These are phyloP conservation scores for Mollisiaceae sp. DNA, from an alignment of 2,329 filamentous ascomycete genomes.

Conservation along the genomic window DNA sequence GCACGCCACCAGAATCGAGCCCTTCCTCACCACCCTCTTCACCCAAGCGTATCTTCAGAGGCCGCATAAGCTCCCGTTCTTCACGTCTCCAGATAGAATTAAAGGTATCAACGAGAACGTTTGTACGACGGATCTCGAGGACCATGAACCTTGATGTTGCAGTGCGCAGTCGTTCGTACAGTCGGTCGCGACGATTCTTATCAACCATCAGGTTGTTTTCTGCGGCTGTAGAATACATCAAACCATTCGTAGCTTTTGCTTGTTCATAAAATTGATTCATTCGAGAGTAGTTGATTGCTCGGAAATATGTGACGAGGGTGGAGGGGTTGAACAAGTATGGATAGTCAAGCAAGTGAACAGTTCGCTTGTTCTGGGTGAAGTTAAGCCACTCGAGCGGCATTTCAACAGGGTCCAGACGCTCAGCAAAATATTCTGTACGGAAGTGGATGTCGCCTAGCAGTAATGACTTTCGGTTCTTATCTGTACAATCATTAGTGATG, in stretches of 20 bases:
- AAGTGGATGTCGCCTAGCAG: conserved; percentile 74
- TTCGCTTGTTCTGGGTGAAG: conserved; percentile 64
- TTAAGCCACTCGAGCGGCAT: conserved; percentile 76
- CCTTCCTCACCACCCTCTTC: conserved; percentile 85
- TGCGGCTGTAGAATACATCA: conserved; percentile 59
- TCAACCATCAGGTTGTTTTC: conserved; percentile 61
- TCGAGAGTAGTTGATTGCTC: conserved; percentile 82
- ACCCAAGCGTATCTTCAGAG: conserved; percentile 86
- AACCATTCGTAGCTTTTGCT: conserved; percentile 61
- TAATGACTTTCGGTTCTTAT: conserved; percentile 66
- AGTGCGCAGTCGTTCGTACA: conserved; percentile 67
- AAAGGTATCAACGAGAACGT: conserved; percentile 75
- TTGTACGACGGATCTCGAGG: conserved; percentile 68
- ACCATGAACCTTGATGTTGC: conserved; percentile 75
- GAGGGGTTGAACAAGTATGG: conserved; percentile 79
- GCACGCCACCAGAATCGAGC: conserved; percentile 91
- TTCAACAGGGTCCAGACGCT: conserved; percentile 74
- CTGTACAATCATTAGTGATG: conserved; percentile 44
- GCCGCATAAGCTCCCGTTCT: conserved; percentile 79
- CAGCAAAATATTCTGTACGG: conserved; percentile 74
- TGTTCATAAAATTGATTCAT: conserved; percentile 84
- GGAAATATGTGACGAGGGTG: conserved; percentile 81
- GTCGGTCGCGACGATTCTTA: conserved; percentile 61
- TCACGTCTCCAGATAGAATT: conserved; percentile 91
- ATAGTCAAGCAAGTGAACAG: conserved; percentile 77